Evolutionary conservation across 352 stramenopile genomes (phyloP).

Genomic region (Peronospora destructor): DNA sequence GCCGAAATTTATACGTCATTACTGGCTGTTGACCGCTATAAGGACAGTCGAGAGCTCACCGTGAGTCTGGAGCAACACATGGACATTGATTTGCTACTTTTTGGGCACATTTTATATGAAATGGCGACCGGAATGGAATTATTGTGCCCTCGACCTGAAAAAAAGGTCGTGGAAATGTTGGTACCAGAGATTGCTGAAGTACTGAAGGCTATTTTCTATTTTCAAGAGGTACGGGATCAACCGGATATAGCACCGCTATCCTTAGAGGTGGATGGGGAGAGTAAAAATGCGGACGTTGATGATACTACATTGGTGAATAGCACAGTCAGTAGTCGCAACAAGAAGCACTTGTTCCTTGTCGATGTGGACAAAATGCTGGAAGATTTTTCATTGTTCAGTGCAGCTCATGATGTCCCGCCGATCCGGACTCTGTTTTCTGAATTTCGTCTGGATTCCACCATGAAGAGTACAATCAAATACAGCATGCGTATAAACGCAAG

Average conservation of each 20-base stretch:
- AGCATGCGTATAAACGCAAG: constrained; percentile 77
- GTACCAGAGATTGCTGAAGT: constrained; percentile 50
- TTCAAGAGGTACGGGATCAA: constrained; percentile 10
- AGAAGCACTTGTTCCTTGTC: constrained; percentile 33
- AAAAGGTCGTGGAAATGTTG: constrained; percentile 46
- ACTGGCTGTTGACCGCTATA: constrained; percentile 52
- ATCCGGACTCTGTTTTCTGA: constrained; percentile 53
- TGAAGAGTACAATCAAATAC: constrained; percentile 65
- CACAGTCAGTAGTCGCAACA: constrained; percentile 19
- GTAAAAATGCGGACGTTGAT: constrained; percentile 13
- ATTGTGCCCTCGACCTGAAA: constrained; percentile 31
- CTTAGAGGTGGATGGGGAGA: constrained; percentile 4
- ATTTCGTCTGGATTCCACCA: constrained; percentile 62
- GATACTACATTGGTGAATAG: constrained; percentile 18
- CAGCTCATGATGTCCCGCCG: constrained; percentile 27
- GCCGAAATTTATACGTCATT: constrained; percentile 59
- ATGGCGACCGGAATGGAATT: constrained; percentile 69
- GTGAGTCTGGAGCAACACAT: constrained; percentile 56
- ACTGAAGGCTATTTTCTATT: constrained; percentile 48
- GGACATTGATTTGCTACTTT: constrained; percentile 62
- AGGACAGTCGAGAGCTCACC: constrained; percentile 44
- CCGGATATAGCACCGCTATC: constrained; percentile 6
- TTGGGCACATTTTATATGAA: constrained; percentile 69
- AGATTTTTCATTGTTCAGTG: constrained; percentile 37
- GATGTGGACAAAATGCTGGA: constrained; percentile 36